Evolutionary conservation across 176 grass and related monocot genomes (phyloP), one percentile per base, ranked within the genome.

Genomic region (Alloteropsis semialata): DNA sequence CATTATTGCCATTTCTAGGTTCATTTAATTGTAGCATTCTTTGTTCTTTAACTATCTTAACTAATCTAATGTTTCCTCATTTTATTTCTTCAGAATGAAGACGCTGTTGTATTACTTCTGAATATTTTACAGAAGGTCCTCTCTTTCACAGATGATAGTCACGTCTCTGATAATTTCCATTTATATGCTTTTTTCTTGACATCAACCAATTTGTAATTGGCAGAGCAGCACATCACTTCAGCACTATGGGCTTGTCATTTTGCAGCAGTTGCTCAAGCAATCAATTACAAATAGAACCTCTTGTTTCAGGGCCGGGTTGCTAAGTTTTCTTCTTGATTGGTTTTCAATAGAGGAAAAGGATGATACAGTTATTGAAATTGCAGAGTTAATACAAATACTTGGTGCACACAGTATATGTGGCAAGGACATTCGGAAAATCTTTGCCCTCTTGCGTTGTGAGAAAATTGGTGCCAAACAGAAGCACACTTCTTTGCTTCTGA

Each of bases 261-360:
- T 98, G 29, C 95, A 88, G 46, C 88, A 86, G 71, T 81, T 98
- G 82, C 86, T 98, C 69, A 95, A 98, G 71, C 90, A 89, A 76
- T 95, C 90, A 36, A 95, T 93, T 81, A 86, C 82, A 55, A 98
- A 98, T 72, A 83, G 95, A 91, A 98, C 88, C 43, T 94, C 91
- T 39, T 98, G 95, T 89, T 98, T 86, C 88, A 95, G 82, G 85
- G 90, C 92, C 16, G 90, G 90, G 75, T 79, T 87, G 67, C 92
- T 98, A 64, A 94, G 89, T 81, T 95, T 91, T 84, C 95, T 98
- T 75, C 95, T 98, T 82, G 95, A 98, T 89, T 95, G 95, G 95
- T 98, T 98, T 82, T 87, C 88, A 75, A 72, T 90, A 65, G 92
- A 98, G 84, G 86, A 86, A 59, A 84, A 11, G 65, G 90, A 95